A percentile compares a stretch with the other conserved stretches of the same genome.
phyloP scores from a whole-genome alignment of 192 early-diverging fungal species.

The Entomortierella lignicola region DNA sequence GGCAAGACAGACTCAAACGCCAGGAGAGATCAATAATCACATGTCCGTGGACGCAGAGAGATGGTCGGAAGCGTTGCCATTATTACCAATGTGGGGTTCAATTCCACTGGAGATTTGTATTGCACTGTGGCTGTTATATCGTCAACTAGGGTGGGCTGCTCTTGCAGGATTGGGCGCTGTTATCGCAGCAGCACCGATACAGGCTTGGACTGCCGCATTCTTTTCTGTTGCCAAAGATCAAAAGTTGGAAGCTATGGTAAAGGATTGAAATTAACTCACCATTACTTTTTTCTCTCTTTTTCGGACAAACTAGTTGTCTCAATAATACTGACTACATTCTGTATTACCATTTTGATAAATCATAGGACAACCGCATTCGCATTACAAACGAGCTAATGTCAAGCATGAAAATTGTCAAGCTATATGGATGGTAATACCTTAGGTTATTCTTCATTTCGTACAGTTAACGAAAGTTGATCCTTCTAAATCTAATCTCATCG shows the following conservation, averaged over 20 bases:
- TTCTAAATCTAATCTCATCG: not conserved
- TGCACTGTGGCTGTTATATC: conserved; percentile 36
- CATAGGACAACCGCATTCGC: conserved; percentile 34
- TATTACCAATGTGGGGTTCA: conserved; percentile 6
- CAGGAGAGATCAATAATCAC: conserved; percentile 51
- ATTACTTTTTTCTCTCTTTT: too few relatives aligned
- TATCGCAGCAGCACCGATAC: conserved; percentile 19
- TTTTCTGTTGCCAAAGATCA: conserved; percentile 20
- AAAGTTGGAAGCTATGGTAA: conserved; percentile 34
- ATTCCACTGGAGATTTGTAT: conserved; percentile 33
- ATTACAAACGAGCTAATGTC: conserved; percentile 39
- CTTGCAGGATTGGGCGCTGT: conserved; percentile 24
- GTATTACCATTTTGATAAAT: not conserved
- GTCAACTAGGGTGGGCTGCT: conserved; percentile 33
- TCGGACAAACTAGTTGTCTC: too few relatives aligned
- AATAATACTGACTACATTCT: too few relatives aligned
- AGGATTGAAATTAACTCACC: too few relatives aligned
- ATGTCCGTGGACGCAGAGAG: conserved; percentile 47
- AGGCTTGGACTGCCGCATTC: conserved; percentile 20
- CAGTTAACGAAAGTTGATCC: too few relatives aligned
- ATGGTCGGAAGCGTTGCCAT: conserved; percentile 15
- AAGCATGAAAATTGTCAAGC: conserved; percentile 48
- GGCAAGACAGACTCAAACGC: conserved; percentile 12
- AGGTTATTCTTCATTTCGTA: too few relatives aligned
- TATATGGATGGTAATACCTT: conserved; percentile 55